A percentile compares a stretch with the other conserved stretches of the same genome.
Evolutionary conservation across 164 flowering plant species (phyloP).

Genomic region (Protea cynaroides): DNA sequence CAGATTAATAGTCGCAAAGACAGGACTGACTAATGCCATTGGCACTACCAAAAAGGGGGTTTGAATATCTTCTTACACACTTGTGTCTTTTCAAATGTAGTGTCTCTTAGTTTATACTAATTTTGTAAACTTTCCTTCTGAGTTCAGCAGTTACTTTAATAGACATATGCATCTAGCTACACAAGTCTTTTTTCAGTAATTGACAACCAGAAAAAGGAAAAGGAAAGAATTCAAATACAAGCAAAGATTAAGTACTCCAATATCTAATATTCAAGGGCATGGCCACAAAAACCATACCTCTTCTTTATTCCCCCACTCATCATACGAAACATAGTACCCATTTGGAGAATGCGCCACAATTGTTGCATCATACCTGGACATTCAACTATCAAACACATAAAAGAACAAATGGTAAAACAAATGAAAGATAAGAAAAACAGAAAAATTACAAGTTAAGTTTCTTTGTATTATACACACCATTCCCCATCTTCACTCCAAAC

Average conservation of each 20-base stretch:
- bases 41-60: no score
- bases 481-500: conserved; percentile 99
- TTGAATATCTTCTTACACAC: no score
- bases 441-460: neutral
- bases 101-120: no score
- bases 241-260: neutral
- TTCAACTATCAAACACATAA: conserved; percentile 53
- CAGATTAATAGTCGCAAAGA: no score
- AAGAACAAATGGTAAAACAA: conserved; percentile 31
- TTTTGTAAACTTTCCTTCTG: no score
- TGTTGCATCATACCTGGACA: conserved; percentile 90
- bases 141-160: no score
- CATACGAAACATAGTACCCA: conserved; percentile 72
- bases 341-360: conserved; percentile 65
- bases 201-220: no score
- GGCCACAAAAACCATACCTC: conserved; percentile 49
- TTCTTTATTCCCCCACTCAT: conserved; percentile 92
- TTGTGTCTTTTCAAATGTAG: no score
- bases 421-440: conserved; percentile 6
- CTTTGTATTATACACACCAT: conserved; percentile 48
- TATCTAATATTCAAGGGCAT: conserved; percentile 2
- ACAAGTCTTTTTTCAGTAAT: no score
- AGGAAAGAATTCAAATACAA: no score
- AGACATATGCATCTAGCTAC: no score
- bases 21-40: no score